A percentile compares a stretch with the other conserved stretches of the same genome.
Evolutionary conservation across 2,329 filamentous ascomycete genomes (phyloP).

Genomic region (Tolypocladium pustulatum): DNA sequence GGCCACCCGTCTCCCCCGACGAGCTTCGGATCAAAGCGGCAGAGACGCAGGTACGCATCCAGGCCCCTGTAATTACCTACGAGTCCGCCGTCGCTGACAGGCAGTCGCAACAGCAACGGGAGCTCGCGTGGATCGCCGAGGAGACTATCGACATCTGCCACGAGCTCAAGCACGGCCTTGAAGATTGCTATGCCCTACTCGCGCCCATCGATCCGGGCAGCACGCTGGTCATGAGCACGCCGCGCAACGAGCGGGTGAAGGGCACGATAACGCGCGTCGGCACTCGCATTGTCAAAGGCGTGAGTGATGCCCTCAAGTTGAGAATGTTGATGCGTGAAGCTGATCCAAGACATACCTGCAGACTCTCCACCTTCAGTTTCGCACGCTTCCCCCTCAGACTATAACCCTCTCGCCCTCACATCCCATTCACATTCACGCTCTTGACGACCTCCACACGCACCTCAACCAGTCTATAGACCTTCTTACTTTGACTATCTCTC

Average conservation of each 20-base stretch:
- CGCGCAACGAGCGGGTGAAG: slow-evolving; percentile 81
- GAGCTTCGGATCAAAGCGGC: slow-evolving; percentile 40
- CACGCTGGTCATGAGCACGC: slow-evolving; percentile 81
- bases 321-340: background rate
- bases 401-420: slow-evolving; percentile 36
- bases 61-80: background rate
- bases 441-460: slow-evolving; percentile 62
- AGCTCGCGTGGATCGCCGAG: slow-evolving; percentile 43
- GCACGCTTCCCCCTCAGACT: slow-evolving; percentile 48
- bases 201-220: slow-evolving; percentile 76
- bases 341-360: background rate
- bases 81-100: slow-evolving; percentile 5
- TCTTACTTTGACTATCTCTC: slow-evolving; percentile 62
- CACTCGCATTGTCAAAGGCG: slow-evolving; percentile 83
- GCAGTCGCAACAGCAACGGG: slow-evolving; percentile 27
- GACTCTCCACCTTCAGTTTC: slow-evolving; percentile 69
- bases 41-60: slow-evolving; percentile 35
- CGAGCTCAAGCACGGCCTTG: slow-evolving; percentile 54
- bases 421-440: slow-evolving; percentile 53
- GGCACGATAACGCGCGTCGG: slow-evolving; percentile 85
- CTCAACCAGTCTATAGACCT: slow-evolving; percentile 79
- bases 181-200: slow-evolving; percentile 81
- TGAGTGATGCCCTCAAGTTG: slow-evolving; percentile 31
- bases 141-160: slow-evolving; percentile 38
- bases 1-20: slow-evolving; percentile 40